These are phyloP conservation scores for Dactylellina cionopaga DNA, from an alignment of 2,329 filamentous ascomycete species.

Conservation along the genomic window DNA sequence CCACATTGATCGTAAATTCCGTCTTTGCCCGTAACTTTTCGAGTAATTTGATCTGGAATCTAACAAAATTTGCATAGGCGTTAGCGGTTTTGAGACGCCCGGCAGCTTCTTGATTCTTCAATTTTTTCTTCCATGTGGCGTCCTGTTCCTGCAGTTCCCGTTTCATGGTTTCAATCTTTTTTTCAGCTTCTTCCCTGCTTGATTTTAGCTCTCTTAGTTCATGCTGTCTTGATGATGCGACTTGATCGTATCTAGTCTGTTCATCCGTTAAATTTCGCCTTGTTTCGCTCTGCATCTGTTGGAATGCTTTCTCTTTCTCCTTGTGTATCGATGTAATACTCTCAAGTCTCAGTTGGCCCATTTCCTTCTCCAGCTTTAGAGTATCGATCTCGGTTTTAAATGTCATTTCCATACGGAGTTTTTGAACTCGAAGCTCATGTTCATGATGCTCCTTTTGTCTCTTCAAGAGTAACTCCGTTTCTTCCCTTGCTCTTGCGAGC, in stretches of 20 bases:
- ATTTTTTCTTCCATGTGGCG: not conserved
- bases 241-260: too few relatives aligned
- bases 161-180: too few relatives aligned
- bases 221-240: too few relatives aligned
- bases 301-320: not conserved
- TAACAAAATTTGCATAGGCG: not conserved
- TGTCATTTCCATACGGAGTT: not conserved
- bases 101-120: not conserved
- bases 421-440: not conserved
- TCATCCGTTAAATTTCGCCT: too few relatives aligned
- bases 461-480: not conserved
- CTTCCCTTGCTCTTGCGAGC: too few relatives aligned
- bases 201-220: too few relatives aligned
- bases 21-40: too few relatives aligned
- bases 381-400: not conserved
- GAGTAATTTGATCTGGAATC: too few relatives aligned
- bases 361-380: conserved; percentile 2
- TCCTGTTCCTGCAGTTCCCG: too few relatives aligned
- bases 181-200: too few relatives aligned
- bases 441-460: not conserved
- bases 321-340: not conserved
- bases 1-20: too few relatives aligned
- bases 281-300: not conserved
- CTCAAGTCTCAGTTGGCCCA: not conserved
- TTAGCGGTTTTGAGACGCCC: not conserved